Base-by-base conservation (phyloP, 1,284 basidiomycete genomes). In the Coniferiporia weirii region DNA sequence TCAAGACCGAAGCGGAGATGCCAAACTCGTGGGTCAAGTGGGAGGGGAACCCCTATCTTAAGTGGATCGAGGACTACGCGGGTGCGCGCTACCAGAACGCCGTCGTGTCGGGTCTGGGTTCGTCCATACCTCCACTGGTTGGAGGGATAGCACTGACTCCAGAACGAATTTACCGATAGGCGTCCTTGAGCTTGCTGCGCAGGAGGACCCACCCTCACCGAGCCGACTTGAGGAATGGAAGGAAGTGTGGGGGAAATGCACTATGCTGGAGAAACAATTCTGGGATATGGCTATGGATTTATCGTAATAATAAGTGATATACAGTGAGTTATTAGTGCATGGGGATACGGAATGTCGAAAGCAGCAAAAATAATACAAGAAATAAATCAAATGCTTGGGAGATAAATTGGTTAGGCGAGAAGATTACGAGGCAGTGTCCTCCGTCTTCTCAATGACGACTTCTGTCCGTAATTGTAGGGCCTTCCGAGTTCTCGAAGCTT, bases 11-110 rank as follows among this genome's bases (percentile, higher is more conserved):
- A 62, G 78, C 84, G 0, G 65, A 69, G 19, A 69, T 70, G 35
- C 76, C 78, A 1, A 70, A 77, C 40, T 76, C 73, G 46, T 82
- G 83, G 77, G 82, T 88, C 1, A 71, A 76, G 40, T 69, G 83
- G 54, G 80, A 87, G 5, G 80, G 78, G 1, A 95, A 95, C 67
- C 81, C 82, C 6, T 95, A 95, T 72, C 72, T 76, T 55, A 73
- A 76, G 53, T 96, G 94, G 93, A 92, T 95, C 61, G 82, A 91
- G 34, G 89, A 89, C 61, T 96, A 97, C 67, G 76, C 84, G 0
- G 88, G 90, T 0, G 73, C 79, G 32, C 75, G 75, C 12, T 96
- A 87, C 68, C 87, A 94, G 66, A 69, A 67, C 0, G 90, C 91
- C 0, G 90, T 93, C 1, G 78, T 76, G 51, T 68, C 76, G 3